Conservation (phyloP, 805 yeast species). For the Millerago galiae region DNA sequence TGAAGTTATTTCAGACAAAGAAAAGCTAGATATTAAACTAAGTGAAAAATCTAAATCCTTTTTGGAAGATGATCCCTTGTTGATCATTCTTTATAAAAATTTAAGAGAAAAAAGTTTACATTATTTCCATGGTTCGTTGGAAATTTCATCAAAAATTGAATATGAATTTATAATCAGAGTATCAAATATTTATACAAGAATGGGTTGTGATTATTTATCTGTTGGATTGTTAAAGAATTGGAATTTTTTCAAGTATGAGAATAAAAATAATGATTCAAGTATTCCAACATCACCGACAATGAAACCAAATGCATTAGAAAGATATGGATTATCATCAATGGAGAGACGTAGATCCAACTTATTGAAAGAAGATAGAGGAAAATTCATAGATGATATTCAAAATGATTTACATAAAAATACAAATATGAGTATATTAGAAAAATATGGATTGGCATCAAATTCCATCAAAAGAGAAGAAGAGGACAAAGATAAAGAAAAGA, state of each 20-base stretch:
- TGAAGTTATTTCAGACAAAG: slow-evolving; percentile 28
- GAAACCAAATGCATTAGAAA: slow-evolving; percentile 13
- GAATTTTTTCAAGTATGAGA: slow-evolving; percentile 42
- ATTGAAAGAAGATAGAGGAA: slow-evolving; percentile 5
- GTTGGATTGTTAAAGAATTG: slow-evolving; percentile 58
- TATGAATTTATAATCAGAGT: slow-evolving; percentile 56
- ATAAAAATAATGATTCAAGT: slow-evolving; percentile 7
- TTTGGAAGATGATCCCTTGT: slow-evolving; percentile 75
- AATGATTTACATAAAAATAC: slow-evolving; percentile 3
- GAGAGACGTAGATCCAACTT: slow-evolving; percentile 19
- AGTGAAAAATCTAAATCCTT: slow-evolving; percentile 33
- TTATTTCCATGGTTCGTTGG: slow-evolving; percentile 43
- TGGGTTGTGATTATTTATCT: slow-evolving; percentile 88
- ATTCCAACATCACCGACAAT: slow-evolving; percentile 2
- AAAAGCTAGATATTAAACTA: slow-evolving; percentile 16
- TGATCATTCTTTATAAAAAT: slow-evolving; percentile 56
- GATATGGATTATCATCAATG: slow-evolving; percentile 21
- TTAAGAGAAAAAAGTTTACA: slow-evolving; percentile 48
- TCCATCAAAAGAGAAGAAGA: slow-evolving; percentile 15
- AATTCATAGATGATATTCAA: not conserved
- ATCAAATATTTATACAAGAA: slow-evolving; percentile 62
- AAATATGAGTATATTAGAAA: slow-evolving; percentile 22
- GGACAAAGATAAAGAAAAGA: slow-evolving; percentile 6
- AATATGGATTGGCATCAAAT: slow-evolving; percentile 22
- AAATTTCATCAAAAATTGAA: slow-evolving; percentile 42